Conservation (phyloP, 1,139 yeast genomes). For the Diutina sp. region DNA sequence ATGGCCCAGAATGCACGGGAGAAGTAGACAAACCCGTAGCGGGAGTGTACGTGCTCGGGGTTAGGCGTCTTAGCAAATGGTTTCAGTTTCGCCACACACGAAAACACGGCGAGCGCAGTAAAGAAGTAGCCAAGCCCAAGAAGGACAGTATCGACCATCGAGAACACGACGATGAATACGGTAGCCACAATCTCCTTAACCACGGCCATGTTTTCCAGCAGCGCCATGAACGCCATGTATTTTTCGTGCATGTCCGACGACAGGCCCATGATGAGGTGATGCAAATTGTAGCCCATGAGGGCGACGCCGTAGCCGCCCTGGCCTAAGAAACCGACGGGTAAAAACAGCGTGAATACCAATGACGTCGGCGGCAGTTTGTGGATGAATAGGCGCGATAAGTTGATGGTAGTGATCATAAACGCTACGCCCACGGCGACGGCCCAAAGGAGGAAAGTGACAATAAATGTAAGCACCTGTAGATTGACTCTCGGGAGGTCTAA, state of each 20-base stretch:
- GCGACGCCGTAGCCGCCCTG: constrained; percentile 68
- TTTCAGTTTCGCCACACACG: constrained; percentile 24
- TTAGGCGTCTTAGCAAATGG: constrained; percentile 20
- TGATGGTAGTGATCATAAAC: constrained; percentile 37
- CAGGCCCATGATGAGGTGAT: not conserved
- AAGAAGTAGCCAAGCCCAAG: constrained; percentile 53
- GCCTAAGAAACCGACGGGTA: constrained; percentile 60
- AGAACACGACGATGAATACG: not conserved
- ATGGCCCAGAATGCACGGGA: constrained; percentile 70
- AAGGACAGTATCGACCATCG: constrained; percentile 13
- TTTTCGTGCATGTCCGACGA: not conserved
- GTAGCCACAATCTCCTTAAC: not conserved
- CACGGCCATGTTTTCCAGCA: not conserved
- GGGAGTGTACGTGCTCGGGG: constrained; percentile 6
- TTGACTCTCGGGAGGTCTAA: constrained; percentile 24
- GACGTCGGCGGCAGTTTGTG: constrained; percentile 42
- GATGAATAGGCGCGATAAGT: constrained; percentile 43
- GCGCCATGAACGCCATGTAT: not conserved
- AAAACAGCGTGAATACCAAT: constrained; percentile 39
- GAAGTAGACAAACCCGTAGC: constrained; percentile 26
- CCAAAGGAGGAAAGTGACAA: constrained; percentile 50
- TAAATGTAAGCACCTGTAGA: constrained; percentile 37
- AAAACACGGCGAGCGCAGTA: constrained; percentile 39
- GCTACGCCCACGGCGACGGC: constrained; percentile 55
- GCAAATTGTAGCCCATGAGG: constrained; percentile 35